Conservation (phyloP, 768 basidiomycete genomes). For the Boletellus ananas region DNA sequence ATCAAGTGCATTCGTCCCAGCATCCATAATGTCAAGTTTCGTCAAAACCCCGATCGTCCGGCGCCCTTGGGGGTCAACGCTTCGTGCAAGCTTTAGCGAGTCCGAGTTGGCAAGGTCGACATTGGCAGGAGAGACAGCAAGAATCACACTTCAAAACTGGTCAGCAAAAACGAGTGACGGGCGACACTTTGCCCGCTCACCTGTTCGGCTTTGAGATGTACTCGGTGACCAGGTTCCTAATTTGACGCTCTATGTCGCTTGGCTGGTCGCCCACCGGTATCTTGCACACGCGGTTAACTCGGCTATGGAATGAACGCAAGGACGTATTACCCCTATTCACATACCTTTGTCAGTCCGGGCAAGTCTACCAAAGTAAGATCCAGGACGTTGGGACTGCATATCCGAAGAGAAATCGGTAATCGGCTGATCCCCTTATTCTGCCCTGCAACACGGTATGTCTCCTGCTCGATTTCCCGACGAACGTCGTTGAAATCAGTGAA, state of each 20-base stretch:
- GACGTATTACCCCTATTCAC: constrained; percentile 15
- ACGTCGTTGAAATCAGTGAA: constrained; percentile 97
- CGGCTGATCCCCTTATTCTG: constrained; percentile 99
- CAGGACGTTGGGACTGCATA: constrained; percentile 93
- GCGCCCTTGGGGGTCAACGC: constrained; percentile 93
- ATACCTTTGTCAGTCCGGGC: constrained; percentile 92
- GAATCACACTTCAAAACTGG: constrained; percentile 67
- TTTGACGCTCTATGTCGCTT: constrained; percentile 96
- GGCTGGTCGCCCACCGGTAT: constrained; percentile 97
- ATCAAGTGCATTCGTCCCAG: constrained; percentile 96
- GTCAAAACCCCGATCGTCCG: constrained; percentile 96
- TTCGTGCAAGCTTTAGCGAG: constrained; percentile 92
- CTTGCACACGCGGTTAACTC: constrained; percentile 35
- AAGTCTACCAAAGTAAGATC: constrained; percentile 96
- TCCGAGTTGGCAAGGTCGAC: constrained; percentile 99
- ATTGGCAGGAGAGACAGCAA: constrained; percentile 95
- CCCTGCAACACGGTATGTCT: constrained; percentile 95
- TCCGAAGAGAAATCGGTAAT: constrained; percentile 89
- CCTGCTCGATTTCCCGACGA: constrained; percentile 94
- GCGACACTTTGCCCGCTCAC: constrained; percentile 38
- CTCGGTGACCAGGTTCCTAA: constrained; percentile 89
- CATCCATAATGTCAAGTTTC: constrained; percentile 98
- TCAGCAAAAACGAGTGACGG: constrained; percentile 14
- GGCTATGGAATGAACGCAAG: not conserved
- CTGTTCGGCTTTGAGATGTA: constrained; percentile 97